Evolutionary conservation across 306 rosid species (phyloP).

Genomic region (Pueraria montana): DNA sequence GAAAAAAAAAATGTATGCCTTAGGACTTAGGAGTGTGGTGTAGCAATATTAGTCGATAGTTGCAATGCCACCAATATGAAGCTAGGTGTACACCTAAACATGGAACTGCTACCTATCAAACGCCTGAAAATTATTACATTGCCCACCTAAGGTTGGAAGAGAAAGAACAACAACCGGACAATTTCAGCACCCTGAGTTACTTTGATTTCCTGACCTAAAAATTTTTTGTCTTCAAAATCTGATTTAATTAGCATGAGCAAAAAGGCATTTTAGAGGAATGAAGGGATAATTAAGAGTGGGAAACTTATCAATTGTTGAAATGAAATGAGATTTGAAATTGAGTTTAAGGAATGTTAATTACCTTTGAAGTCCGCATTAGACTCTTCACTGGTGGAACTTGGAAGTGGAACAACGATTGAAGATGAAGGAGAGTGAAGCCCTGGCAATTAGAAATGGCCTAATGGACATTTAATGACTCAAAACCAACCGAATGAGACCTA

Average conservation of each 20-base stretch:
- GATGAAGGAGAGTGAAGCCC: slow-evolving; percentile 12
- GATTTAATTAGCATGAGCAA: slow-evolving; percentile 5
- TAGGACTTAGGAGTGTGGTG: not conserved
- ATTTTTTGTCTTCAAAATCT: not conserved
- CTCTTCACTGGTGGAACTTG: not conserved
- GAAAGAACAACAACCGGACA: slow-evolving; percentile 9
- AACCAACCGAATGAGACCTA: slow-evolving; percentile 27
- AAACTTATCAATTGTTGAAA: not conserved
- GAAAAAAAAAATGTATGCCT: not conserved
- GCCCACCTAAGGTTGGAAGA: not conserved
- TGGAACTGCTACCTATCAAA: slow-evolving; percentile 36
- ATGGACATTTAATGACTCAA: not conserved
- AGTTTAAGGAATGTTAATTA: not conserved
- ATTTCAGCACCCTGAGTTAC: not conserved
- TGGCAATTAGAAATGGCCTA: not conserved
- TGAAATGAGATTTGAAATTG: slow-evolving; percentile 8
- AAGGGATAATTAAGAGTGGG: not conserved
- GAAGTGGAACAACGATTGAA: not conserved
- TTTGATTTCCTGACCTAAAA: not conserved
- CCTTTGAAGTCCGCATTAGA: not conserved
- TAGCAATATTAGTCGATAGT: not conserved
- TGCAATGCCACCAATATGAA: slow-evolving; percentile 29
- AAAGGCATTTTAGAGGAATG: slow-evolving; percentile 6
- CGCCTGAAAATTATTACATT: not conserved
- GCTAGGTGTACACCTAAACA: slow-evolving; percentile 30